Base-by-base conservation (phyloP, 345 rosid genomes). In the Eutrema yunnanense region DNA sequence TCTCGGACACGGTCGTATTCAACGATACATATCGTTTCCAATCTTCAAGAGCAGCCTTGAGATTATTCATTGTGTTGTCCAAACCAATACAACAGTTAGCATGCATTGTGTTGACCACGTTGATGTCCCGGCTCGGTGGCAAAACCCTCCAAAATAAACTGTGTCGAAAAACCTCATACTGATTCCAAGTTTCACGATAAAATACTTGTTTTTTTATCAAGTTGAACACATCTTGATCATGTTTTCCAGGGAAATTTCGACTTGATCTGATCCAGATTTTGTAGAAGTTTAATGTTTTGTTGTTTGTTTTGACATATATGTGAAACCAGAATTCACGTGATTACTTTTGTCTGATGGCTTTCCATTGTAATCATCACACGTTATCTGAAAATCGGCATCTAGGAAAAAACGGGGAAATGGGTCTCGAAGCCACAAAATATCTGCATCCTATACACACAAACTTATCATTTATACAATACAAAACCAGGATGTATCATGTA, bases 151-250 rank as follows among this genome's bases (percentile, higher is more conserved):
- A 54, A 89, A 83, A 43, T 78, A 85, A 13, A 73, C 86, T 5
- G 98, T 89, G 62, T 88, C 88, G 0, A 92, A 75, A 51, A 89
- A 92, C 66, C 80, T 84, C 68, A 92, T 83, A 44, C 38, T 68
- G 6, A 92, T 37, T 9, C 86, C 82, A 4, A 86, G 50, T n/a
- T 76, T 9, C 2, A 41, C 8, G 12, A 86, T 58, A 44, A 50
- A 75, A 0, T 77, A 75, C 49, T 88, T 56, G 2, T 8, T 57
- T 74, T 19, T 88, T 89, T 65, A 92, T 92, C 60, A 14, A 6
- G 69, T 92, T 86, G 40, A 92, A 81, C 19, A 92, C 98, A 79
- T 89, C 94, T 72, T 92, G 98, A 37, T 92, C 98, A 36, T 92
- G 96, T 13, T 64, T 29, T 13, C 84, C 80, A 0, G 88, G 96